phyloP scores from a whole-genome alignment of 2,329 filamentous ascomycete genomes.

The Nemania serpens region DNA sequence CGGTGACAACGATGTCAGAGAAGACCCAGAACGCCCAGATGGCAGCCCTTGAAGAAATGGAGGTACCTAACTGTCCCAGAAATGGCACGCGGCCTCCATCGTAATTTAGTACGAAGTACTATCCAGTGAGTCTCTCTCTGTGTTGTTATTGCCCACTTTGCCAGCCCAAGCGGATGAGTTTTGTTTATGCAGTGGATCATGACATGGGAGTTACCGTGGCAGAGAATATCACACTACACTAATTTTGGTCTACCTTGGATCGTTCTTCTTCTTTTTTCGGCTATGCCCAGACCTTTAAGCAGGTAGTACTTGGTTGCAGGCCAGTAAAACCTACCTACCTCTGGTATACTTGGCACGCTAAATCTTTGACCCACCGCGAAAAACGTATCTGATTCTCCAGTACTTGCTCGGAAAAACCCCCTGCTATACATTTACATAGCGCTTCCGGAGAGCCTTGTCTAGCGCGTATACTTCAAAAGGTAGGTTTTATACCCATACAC shows the following conservation, averaged over 20 bases:
- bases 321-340: too few relatives aligned
- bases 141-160: not conserved
- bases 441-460: too few relatives aligned
- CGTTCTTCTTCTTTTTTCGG: constrained; percentile 7
- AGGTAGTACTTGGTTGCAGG: too few relatives aligned
- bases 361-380: too few relatives aligned
- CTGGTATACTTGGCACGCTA: too few relatives aligned
- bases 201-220: constrained; percentile 14
- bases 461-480: too few relatives aligned
- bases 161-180: not conserved
- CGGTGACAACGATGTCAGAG: constrained; percentile 18
- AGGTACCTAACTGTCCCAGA: not conserved
- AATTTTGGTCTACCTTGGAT: not conserved
- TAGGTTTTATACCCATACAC: too few relatives aligned
- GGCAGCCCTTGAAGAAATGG: not conserved
- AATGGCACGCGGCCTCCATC: constrained; percentile 3
- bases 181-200: constrained; percentile 24
- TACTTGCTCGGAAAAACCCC: too few relatives aligned
- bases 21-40: constrained; percentile 1
- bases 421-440: too few relatives aligned
- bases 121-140: constrained; percentile 1
- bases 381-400: too few relatives aligned
- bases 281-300: not conserved
- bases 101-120: not conserved
- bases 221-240: not conserved